These are phyloP conservation scores for Bruguiera parviflora DNA, from an alignment of 345 rosid genomes.

Conservation along the genomic window DNA sequence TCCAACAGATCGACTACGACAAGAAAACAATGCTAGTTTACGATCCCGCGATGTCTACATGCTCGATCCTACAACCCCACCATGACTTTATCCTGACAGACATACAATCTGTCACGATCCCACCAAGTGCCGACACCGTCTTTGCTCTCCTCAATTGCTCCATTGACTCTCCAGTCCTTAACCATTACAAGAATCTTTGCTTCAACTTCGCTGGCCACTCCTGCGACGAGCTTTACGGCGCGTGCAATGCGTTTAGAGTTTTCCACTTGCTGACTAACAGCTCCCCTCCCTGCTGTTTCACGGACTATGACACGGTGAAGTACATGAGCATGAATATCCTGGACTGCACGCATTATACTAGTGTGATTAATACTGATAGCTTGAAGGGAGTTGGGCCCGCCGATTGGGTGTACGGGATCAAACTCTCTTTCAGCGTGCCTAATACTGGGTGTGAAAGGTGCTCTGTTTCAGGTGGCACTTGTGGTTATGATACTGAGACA, in stretches of 20 bases:
- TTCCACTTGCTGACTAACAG: constrained; percentile 45
- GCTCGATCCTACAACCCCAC: constrained; percentile 92
- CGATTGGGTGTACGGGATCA: constrained; percentile 90
- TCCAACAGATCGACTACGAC: constrained; percentile 67
- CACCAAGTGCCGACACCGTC: constrained; percentile 79
- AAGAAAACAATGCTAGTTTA: constrained; percentile 51
- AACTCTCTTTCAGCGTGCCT: constrained; percentile 56
- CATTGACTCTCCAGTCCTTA: constrained; percentile 68
- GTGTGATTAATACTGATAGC: constrained; percentile 45
- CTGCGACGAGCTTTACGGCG: constrained; percentile 75
- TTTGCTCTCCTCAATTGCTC: constrained; percentile 86
- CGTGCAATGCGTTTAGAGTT: constrained; percentile 63
- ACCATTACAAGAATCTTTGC: constrained; percentile 76
- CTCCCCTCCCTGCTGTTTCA: constrained; percentile 82
- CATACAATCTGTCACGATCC: constrained; percentile 58
- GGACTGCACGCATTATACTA: constrained; percentile 83
- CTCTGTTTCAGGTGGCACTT: constrained; percentile 64
- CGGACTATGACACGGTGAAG: constrained; percentile 70
- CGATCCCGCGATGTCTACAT: constrained; percentile 94
- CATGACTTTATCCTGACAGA: constrained; percentile 74
- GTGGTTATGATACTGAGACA: constrained; percentile 79
- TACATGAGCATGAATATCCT: constrained; percentile 83
- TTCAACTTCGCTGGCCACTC: constrained; percentile 70
- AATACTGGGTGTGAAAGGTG: constrained; percentile 74
- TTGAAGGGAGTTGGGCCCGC: constrained; percentile 53